Conservation (phyloP, 164 flowering plant species). For the Stephania yunnanensis region DNA sequence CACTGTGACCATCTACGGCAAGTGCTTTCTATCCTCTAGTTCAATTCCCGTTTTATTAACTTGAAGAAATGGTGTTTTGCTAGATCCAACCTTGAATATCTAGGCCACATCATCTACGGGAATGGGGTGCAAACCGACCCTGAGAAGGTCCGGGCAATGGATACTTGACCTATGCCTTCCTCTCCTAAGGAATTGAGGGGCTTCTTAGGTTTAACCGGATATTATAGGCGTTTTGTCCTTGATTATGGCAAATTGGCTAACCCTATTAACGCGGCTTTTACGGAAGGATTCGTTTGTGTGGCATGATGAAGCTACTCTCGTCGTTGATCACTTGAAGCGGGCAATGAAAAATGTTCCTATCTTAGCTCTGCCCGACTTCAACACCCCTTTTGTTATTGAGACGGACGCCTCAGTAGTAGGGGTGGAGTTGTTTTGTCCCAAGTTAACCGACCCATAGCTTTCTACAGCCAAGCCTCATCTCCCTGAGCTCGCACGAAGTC, state of each 20-base stretch:
- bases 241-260: neutral
- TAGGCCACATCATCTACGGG: neutral
- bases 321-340: neutral
- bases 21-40: neutral
- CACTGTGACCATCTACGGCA: neutral
- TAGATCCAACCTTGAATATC: neutral
- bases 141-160: neutral
- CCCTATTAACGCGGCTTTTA: constrained; percentile 2
- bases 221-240: neutral
- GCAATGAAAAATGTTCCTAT: constrained; percentile 10
- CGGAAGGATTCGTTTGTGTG: constrained; percentile 5
- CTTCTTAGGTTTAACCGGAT: neutral
- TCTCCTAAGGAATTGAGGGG: neutral
- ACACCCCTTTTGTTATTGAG: constrained; percentile 1
- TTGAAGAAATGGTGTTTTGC: neutral
- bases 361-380: constrained; percentile 8
- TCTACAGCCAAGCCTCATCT: neutral
- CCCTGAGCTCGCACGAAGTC: neutral
- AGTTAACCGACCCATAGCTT: neutral
- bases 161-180: neutral
- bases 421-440: constrained; percentile 3
- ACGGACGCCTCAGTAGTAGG: constrained; percentile 2
- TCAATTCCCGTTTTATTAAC: neutral
- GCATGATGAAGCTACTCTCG: neutral
- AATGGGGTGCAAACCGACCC: neutral